Percentiles rank a stretch among this genome's conserved stretches.
These are phyloP conservation scores for Tolypocladium capitatum DNA, from an alignment of 2,329 filamentous ascomycete species.

Conservation along the genomic window DNA sequence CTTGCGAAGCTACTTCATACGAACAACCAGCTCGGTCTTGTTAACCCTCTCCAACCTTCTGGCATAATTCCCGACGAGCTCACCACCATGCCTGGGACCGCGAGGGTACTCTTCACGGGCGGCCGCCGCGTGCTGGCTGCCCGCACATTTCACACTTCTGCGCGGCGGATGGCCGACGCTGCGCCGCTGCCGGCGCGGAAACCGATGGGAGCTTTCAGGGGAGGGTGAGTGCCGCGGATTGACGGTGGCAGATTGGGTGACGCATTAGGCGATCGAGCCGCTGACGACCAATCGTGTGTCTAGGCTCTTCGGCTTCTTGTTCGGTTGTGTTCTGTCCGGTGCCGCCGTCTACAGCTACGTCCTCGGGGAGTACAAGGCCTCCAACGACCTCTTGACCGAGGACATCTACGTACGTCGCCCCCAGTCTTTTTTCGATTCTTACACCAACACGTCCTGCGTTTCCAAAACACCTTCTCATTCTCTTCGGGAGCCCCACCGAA, in stretches of 20 bases:
- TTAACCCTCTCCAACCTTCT: background rate
- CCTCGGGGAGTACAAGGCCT: slow-evolving; percentile 82
- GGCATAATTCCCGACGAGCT: background rate
- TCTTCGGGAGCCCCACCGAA: background rate
- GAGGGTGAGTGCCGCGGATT: slow-evolving; percentile 33
- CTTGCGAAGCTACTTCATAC: background rate
- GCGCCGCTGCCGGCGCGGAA: slow-evolving; percentile 40
- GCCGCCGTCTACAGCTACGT: slow-evolving; percentile 83
- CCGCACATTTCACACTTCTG: slow-evolving; percentile 37
- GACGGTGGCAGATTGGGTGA: background rate
- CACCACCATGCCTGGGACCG: slow-evolving; percentile 26
- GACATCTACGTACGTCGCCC: slow-evolving; percentile 79
- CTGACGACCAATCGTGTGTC: background rate
- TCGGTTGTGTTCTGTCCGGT: slow-evolving; percentile 69
- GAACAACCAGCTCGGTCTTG: background rate
- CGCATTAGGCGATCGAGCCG: background rate
- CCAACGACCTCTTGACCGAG: slow-evolving; percentile 85
- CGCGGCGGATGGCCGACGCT: slow-evolving; percentile 29
- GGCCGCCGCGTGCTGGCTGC: slow-evolving; percentile 24
- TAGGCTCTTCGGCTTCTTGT: slow-evolving; percentile 83
- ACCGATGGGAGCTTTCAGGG: slow-evolving; percentile 47
- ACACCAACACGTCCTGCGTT: background rate
- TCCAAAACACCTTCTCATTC: background rate
- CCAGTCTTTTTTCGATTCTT: background rate
- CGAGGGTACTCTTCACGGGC: slow-evolving; percentile 29